Base-by-base conservation (phyloP, 257 asterid species). In the Buddleja alternifolia region DNA sequence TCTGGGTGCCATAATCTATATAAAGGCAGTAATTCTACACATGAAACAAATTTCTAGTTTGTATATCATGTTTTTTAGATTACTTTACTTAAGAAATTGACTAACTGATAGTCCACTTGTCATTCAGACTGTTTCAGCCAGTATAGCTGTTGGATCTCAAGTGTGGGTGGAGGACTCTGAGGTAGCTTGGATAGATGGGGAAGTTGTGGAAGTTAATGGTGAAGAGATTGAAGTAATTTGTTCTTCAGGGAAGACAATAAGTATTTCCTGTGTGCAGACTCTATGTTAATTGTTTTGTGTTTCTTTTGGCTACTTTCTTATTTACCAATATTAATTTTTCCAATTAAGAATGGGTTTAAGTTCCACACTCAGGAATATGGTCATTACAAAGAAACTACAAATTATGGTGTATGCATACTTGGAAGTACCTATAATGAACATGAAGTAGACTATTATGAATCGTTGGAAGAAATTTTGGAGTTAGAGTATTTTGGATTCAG, bases 161-260 rank as follows among this genome's bases (percentile, higher is more conserved):
- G 96, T 90, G 73, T 93, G 97, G 99, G 85, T 91, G 72, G 96
- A 83, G 83, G 99, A 93, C 73, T 76, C 93, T 37, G 96, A 88
- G 66, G 87, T 70, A 80, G 93, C 94, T 67, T 93, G 99, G 99
- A 34, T 85, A 79, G 99, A 90, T 72, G 99, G 96, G 70, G 85
- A 77, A 32, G 92, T 85, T 71, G 46, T 75, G 25, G 93, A 81
- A 77, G 80, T 85, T 66, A 80, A 90, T 60, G 91, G 80, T 34
- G 91, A 82, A 66, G 89, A 85, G 75, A 60, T 90, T 73, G 82
- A 72, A 79, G 82, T 93, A 63, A 63, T 69, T 67, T 84, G 89
- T 78, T 68, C 93, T 52, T 85, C 93, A 19, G 97, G 88, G 67
- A 75, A 83, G 82, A 81, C 81, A 11, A 97, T 93, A 77, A 80